phyloP scores from a whole-genome alignment of 164 flowering plant species.

The Dillenia turbinata region DNA sequence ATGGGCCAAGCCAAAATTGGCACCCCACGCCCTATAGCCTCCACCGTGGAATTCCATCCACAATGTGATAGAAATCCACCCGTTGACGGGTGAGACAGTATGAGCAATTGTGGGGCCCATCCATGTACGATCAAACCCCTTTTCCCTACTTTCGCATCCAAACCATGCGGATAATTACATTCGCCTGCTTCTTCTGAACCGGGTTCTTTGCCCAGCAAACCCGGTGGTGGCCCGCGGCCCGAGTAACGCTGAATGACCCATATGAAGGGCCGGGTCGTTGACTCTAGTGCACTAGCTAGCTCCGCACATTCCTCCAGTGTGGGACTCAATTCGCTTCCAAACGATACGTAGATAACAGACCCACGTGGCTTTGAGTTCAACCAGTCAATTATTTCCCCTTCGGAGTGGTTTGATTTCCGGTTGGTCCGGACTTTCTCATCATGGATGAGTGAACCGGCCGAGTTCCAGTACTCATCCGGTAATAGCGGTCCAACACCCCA shows the following conservation, averaged over 20 bases:
- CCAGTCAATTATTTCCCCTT: slow-evolving; percentile 32
- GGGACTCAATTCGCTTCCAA: slow-evolving; percentile 41
- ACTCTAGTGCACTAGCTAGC: slow-evolving; percentile 28
- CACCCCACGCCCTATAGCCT: slow-evolving; percentile 55
- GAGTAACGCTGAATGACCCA: slow-evolving; percentile 43
- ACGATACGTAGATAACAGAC: slow-evolving; percentile 38
- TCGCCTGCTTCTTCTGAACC: neutral
- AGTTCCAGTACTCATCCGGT: slow-evolving; percentile 50
- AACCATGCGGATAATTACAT: slow-evolving; percentile 30
- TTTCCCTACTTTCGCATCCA: slow-evolving; percentile 26
- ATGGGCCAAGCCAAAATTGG: slow-evolving; percentile 70
- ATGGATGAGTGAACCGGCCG: slow-evolving; percentile 22
- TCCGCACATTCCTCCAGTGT: slow-evolving; percentile 18
- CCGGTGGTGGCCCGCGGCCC: slow-evolving; percentile 11
- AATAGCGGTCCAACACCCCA: slow-evolving; percentile 65
- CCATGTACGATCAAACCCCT: slow-evolving; percentile 56
- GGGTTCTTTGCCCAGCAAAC: neutral
- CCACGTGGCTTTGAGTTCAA: slow-evolving; percentile 34
- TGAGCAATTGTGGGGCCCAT: slow-evolving; percentile 76
- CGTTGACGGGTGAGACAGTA: slow-evolving; percentile 60
- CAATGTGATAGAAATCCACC: slow-evolving; percentile 62
- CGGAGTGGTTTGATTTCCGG: slow-evolving; percentile 28
- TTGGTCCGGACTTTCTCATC: slow-evolving; percentile 26
- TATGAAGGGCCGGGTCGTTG: slow-evolving; percentile 31
- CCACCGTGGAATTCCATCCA: slow-evolving; percentile 71